Base-by-base conservation (phyloP, 148 eudicot genomes). In the Spergularia bocconei region DNA sequence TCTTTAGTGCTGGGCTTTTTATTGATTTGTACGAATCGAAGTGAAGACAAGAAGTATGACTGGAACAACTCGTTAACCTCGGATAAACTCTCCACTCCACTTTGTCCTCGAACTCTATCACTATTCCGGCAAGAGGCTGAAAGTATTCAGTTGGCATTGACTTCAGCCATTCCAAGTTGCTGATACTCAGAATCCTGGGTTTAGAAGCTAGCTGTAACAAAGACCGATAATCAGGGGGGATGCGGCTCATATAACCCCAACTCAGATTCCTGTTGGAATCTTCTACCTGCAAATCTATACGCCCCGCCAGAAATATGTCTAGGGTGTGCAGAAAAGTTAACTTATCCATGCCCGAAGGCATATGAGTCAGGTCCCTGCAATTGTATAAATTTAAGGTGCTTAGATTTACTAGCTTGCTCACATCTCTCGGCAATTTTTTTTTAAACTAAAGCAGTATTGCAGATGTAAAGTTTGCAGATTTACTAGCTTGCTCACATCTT, bases 401-500 rank as follows among this genome's bases (percentile, higher is more conserved):
- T 19, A n/a, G n/a, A n/a, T n/a, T n/a, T n/a, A n/a, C n/a, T n/a
- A n/a, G n/a, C n/a, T n/a, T n/a, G n/a, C n/a, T n/a, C n/a, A n/a
- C n/a, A n/a, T n/a, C n/a, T n/a, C n/a, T n/a, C n/a, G n/a, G n/a
- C n/a, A n/a, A n/a, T n/a, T n/a, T n/a, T n/a, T n/a, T n/a, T n/a
- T n/a, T n/a, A n/a, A n/a, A n/a, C n/a, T n/a, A n/a, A n/a, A n/a
- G n/a, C n/a, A n/a, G n/a, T n/a, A n/a, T n/a, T n/a, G n/a, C n/a
- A n/a, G n/a, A n/a, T n/a, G n/a, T n/a, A n/a, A n/a, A n/a, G n/a
- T n/a, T n/a, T n/a, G n/a, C n/a, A 67, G 70, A 67, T 67, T 67
- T 7, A 67, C 33, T 5, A 67, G 55, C 17, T 67, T 67, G 70
- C 70, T 44, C 55, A 67, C 47, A 47, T 19, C 55, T 6, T 67